Base-by-base conservation (phyloP, 1,139 yeast species). In the Yamadazyma dushanensis region DNA sequence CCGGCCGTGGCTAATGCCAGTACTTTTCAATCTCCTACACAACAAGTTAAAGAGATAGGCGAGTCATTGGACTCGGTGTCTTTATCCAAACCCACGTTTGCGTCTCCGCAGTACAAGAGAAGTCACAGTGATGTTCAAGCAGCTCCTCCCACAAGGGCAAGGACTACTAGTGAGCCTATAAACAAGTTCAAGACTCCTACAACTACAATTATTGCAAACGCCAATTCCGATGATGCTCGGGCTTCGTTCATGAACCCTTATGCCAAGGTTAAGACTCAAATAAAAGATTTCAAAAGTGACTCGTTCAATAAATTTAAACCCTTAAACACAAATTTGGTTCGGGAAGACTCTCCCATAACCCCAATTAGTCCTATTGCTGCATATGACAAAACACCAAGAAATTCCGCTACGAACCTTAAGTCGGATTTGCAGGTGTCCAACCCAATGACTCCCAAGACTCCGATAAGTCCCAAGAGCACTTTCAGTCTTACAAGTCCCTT, bases 161-260 rank as follows among this genome's bases (percentile, higher is more conserved):
- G 36, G 17, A 26, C 32, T 14, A 17, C 22, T 14, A 34, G 33
- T 16, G 37, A 29, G 24, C 36, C 36, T 8, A 17, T 16, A 9
- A 29, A 29, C 14, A 29, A 29, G 14, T 8, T 15, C 11, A 15
- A 15, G 13, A 7, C 20, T 6, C 15, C 21, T n/a, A n/a, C n/a
- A n/a, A n/a, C n/a, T n/a, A n/a, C 15, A 17, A 4, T 8, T 24
- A 24, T 14, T 24, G n/a, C n/a, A n/a, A n/a, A n/a, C n/a, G n/a
- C 26, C 16, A 14, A 6, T 9, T 10, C 8, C 11, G 16, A 16
- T 15, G 30, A 32, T n/a, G 19, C 29, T 4, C 25, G 35, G 3
- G 26, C 39, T 7, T 33, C 43, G 3, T 39, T 39, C 24, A 31
- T 32, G 34, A 39, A 39, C 26, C 43, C 43, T 2, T 39, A 39